Evolutionary conservation across 1,284 basidiomycete genomes (phyloP).

Genomic region (Malassezia sp.): DNA sequence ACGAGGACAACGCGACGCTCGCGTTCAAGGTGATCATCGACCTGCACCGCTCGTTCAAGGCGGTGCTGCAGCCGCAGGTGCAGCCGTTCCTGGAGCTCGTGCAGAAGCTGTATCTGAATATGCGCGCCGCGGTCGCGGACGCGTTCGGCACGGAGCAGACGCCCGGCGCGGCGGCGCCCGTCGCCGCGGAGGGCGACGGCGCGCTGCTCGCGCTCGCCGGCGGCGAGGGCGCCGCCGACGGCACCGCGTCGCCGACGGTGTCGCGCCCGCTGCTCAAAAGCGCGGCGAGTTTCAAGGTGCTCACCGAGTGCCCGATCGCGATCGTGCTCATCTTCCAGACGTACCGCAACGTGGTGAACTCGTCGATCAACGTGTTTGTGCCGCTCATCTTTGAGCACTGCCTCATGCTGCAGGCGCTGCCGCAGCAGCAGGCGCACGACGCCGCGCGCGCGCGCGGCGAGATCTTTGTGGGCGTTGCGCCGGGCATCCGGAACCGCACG

Average conservation of each 20-base stretch:
- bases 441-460: constrained; percentile 65
- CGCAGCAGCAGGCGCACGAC: constrained; percentile 70
- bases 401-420: constrained; percentile 56
- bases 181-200: not conserved
- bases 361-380: constrained; percentile 64
- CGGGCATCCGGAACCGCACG: constrained; percentile 57
- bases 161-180: constrained; percentile 2
- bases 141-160: constrained; percentile 52
- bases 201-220: constrained; percentile 5
- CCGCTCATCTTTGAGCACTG: constrained; percentile 48
- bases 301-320: constrained; percentile 86
- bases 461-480: constrained; percentile 75
- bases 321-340: constrained; percentile 83
- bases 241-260: not conserved
- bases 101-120: constrained; percentile 65
- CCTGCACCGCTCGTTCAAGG: constrained; percentile 49
- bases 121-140: constrained; percentile 63
- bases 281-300: constrained; percentile 70
- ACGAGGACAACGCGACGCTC: constrained; percentile 85
- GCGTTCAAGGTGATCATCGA: constrained; percentile 90
- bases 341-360: constrained; percentile 57
- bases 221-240: constrained; percentile 5
- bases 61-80: constrained; percentile 61
- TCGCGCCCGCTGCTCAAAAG: constrained; percentile 34
- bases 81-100: constrained; percentile 67